A percentile compares a stretch with the other conserved stretches of the same genome.
phyloP scores from a whole-genome alignment of 257 asterid species.

The Nicotiana attenuata region DNA sequence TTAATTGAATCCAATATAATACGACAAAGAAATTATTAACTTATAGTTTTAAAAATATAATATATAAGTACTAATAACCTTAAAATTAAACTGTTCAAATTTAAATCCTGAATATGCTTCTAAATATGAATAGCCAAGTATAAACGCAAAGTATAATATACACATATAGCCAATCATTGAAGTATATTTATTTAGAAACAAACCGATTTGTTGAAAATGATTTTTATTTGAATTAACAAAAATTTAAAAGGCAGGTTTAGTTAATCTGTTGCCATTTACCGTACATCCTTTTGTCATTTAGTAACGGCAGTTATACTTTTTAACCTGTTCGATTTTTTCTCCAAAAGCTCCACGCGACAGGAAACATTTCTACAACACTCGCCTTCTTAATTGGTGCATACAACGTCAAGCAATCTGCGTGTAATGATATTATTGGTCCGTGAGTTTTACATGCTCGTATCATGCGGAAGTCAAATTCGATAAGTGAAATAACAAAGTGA shows the following conservation, averaged over 20 bases:
- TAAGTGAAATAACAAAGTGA: background rate
- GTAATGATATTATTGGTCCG: background rate
- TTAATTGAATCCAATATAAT: too few species aligned
- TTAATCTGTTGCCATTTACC: background rate
- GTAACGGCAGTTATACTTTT: background rate
- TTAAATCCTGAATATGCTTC: too few species aligned
- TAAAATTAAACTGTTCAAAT: too few species aligned
- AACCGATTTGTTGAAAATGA: too few species aligned
- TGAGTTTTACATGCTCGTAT: rapidly evolving
- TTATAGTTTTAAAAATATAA: too few species aligned
- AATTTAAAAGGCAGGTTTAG: background rate
- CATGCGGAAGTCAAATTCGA: background rate
- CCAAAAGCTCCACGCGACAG: background rate
- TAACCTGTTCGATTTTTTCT: background rate
- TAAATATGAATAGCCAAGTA: too few species aligned
- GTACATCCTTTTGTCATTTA: background rate
- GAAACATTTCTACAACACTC: background rate
- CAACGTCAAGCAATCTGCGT: background rate
- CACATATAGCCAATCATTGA: too few species aligned
- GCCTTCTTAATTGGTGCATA: background rate
- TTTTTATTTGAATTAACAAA: too few species aligned
- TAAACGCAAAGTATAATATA: too few species aligned
- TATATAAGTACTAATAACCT: too few species aligned
- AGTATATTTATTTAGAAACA: too few species aligned
- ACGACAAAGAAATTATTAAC: too few species aligned